Conservation (phyloP, 1,284 basidiomycete species). For the Spongiforma sp. region DNA sequence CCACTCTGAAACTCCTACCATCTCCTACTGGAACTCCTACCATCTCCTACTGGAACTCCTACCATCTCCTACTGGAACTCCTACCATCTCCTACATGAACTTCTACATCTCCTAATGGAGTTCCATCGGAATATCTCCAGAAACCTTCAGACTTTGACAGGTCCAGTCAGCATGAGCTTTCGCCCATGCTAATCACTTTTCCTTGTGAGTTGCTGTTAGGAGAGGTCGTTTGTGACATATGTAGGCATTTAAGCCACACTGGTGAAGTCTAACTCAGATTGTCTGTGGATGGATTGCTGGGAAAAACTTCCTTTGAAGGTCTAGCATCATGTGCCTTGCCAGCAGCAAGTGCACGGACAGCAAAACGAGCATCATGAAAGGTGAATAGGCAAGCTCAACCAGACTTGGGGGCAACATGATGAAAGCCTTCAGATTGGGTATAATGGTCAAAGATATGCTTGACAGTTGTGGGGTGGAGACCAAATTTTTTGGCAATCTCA, state of each 20-base stretch:
- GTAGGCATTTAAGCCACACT: constrained; percentile 1
- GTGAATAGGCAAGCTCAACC: background rate
- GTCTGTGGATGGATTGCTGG: background rate
- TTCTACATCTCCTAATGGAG: too few relatives aligned
- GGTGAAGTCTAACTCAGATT: background rate
- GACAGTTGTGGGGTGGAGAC: background rate
- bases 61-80: too few relatives aligned
- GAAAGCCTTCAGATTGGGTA: background rate
- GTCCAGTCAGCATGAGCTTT: constrained; percentile 1
- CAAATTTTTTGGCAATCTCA: background rate
- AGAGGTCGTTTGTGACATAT: background rate
- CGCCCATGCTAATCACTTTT: background rate
- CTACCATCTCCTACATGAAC: too few relatives aligned
- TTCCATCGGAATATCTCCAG: too few relatives aligned
- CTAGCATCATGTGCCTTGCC: background rate
- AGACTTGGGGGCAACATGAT: background rate
- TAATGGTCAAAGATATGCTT: background rate
- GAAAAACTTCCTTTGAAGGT: background rate
- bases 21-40: too few relatives aligned
- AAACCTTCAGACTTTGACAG: too few relatives aligned
- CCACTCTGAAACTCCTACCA: too few relatives aligned
- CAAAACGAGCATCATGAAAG: background rate
- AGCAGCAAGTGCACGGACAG: background rate
- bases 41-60: too few relatives aligned
- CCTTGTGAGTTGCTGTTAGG: background rate